Base-by-base conservation (phyloP, 2,329 filamentous ascomycete species). In the Rachicladosporium sp. region DNA sequence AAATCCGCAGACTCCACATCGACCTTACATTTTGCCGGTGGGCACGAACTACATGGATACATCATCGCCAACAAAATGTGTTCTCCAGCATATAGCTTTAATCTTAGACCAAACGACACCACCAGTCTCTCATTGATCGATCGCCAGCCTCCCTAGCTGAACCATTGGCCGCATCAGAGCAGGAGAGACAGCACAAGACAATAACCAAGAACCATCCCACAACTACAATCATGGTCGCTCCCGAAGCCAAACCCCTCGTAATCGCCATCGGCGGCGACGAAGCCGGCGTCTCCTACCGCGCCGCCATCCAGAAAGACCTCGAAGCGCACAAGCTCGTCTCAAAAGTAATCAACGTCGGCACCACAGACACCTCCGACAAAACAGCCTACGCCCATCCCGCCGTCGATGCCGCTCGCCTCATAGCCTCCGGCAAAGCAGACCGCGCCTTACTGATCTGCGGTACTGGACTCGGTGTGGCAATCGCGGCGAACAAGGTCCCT, bases 401-500 rank as follows among this genome's bases (percentile, higher is more conserved):
- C 42, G 81, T 84, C 31, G 74, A 75, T 31, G 84, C 83, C 4
- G 81, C 82, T 32, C 68, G 72, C 44, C 66, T 81, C 30, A 72
- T 83, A 7, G 68, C 70, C 3, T 60, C 67, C 4, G 79, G 78
- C 33, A 69, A 76, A 52, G 80, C 74, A 38, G 85, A 93, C 62
- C 79, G 85, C 38, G 85, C 83, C 0, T 69, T 93, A 29, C 66
- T 87, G 31, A 84, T 93, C 65, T 93, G 85, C 64, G 85, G 86
- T 2, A 93, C 86, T 0, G 86, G 86, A 0, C 72, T 93, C 6
- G 86, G 86, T 12, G 86, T 93, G 6, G 85, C 86, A 51, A 93
- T 93, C 57, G 67, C 76, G n/a, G 86, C 86, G 49, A 93, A 93
- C 70, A 93, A 93, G 62, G 77, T 93, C 47, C 80, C 78, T 41